Evolutionary conservation across 2,329 filamentous ascomycete species (phyloP).

Genomic region (Akanthomyces uredinophilus): DNA sequence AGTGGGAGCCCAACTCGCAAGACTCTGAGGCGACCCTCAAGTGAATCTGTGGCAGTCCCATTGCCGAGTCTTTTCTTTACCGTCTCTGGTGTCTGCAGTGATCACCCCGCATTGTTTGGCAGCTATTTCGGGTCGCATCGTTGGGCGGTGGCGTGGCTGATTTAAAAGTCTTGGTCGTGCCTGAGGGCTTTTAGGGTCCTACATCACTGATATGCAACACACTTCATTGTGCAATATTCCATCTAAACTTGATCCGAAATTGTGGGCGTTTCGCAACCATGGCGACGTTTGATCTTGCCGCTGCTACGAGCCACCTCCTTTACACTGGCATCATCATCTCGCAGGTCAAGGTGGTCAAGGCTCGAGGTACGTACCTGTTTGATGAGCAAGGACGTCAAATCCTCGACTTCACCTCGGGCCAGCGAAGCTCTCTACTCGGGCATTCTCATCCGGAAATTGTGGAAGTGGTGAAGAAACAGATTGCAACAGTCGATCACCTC

Average conservation of each 20-base stretch:
- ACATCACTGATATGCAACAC: too few species aligned
- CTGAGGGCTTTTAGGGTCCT: too few species aligned
- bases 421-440: slow-evolving; percentile 54
- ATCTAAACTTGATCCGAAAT: background rate
- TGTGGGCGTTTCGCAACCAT: background rate
- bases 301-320: slow-evolving; percentile 28
- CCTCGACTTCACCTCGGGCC: slow-evolving; percentile 54
- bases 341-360: slow-evolving; percentile 37
- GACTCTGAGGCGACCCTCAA: too few species aligned
- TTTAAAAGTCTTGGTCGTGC: too few species aligned
- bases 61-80: too few species aligned
- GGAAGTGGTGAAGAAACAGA: slow-evolving; percentile 41
- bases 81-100: too few species aligned
- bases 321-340: slow-evolving; percentile 36
- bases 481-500: slow-evolving; percentile 45
- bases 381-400: slow-evolving; percentile 35
- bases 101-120: too few species aligned
- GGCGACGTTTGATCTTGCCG: background rate
- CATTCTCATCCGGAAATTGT: slow-evolving; percentile 55
- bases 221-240: too few species aligned
- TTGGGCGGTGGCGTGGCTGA: too few species aligned
- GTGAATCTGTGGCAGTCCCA: too few species aligned
- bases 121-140: too few species aligned
- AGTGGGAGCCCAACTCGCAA: too few species aligned
- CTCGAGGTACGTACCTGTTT: slow-evolving; percentile 42